Base-by-base conservation (phyloP, 257 asterid genomes). In the Ajuga chamaepitys region DNA sequence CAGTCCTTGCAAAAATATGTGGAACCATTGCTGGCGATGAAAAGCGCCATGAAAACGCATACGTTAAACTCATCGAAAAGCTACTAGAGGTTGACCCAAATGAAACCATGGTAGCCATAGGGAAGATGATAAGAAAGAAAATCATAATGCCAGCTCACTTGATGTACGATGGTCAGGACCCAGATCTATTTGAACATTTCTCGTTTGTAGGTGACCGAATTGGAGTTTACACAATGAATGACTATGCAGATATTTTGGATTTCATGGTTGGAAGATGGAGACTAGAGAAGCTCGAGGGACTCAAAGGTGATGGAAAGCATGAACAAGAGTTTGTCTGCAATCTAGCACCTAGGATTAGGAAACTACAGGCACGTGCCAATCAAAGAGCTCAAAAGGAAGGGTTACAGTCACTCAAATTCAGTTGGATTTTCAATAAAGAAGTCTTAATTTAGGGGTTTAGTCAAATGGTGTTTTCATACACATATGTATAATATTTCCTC, bases 21-120 rank as follows among this genome's bases (percentile, higher is more conserved):
- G 77, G 82, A n/a, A 48, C 66, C 51, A 77, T 77, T 10, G 85
- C 82, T 4, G 67, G 69, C 0, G 82, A 80, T 12, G 84, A 79
- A 45, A 79, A 75, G 57, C 77, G 84, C 16, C 79, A 79, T 1
- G 61, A 54, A 24, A 54, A 28, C 7, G 61, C 42, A 7, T 54
- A 54, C n/a, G 11, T 57, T 0, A 76, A 21, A 8, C 57, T 80
- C 1, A 30, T 80, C 0, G 85, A 75, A 5, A 80, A 74, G 14
- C 76, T 81, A 0, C 57, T 75, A 0, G 74, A 78, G 30, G n/a
- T 78, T 1, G 83, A 77, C 5, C 48, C 83, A 0, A 70, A 72
- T 14, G 69, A n/a, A 6, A 55, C 78, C 28, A 70, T 72, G 72
- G 1, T 72, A 3, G 83, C 78, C 10, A 75, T 81, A 17, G 83